phyloP scores from a whole-genome alignment of 192 early-diverging fungal species.

The Linnemannia schmuckeri region DNA sequence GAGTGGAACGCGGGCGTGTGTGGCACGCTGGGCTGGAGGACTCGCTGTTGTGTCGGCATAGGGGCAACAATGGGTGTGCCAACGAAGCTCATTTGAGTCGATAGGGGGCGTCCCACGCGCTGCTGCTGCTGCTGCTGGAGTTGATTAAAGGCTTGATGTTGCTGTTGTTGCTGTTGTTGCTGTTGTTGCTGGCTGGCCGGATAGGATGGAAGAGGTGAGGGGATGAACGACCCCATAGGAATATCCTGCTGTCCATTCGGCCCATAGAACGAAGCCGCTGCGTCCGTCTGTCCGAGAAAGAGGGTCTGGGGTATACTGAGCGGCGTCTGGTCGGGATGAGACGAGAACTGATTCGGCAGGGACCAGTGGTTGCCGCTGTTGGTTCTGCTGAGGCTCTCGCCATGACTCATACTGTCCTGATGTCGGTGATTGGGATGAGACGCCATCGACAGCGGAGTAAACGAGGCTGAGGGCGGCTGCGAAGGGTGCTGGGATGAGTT shows the following conservation, averaged over 20 bases:
- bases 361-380: slow-evolving; percentile 32
- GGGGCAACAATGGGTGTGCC: slow-evolving; percentile 38
- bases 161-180: neutral
- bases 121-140: slow-evolving; percentile 26
- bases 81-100: slow-evolving; percentile 28
- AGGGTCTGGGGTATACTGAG: slow-evolving; percentile 52
- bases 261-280: slow-evolving; percentile 13
- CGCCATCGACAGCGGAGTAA: neutral
- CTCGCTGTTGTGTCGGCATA: slow-evolving; percentile 30
- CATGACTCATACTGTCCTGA: slow-evolving; percentile 4
- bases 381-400: slow-evolving; percentile 15
- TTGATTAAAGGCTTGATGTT: slow-evolving; percentile 10
- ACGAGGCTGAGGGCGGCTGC: neutral
- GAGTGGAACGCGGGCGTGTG: slow-evolving; percentile 23
- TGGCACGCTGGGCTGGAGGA: slow-evolving; percentile 19
- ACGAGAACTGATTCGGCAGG: neutral
- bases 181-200: neutral
- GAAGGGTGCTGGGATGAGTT: neutral
- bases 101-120: slow-evolving; percentile 39
- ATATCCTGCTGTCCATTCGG: slow-evolving; percentile 11
- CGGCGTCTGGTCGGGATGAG: slow-evolving; percentile 45
- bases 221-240: slow-evolving; percentile 9
- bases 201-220: slow-evolving; percentile 20
- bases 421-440: neutral
- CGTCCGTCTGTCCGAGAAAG: slow-evolving; percentile 37